A percentile compares a stretch with the other conserved stretches of the same genome.
Evolutionary conservation across 768 basidiomycete species (phyloP).

Genomic region (Filobasidium wieringae): DNA sequence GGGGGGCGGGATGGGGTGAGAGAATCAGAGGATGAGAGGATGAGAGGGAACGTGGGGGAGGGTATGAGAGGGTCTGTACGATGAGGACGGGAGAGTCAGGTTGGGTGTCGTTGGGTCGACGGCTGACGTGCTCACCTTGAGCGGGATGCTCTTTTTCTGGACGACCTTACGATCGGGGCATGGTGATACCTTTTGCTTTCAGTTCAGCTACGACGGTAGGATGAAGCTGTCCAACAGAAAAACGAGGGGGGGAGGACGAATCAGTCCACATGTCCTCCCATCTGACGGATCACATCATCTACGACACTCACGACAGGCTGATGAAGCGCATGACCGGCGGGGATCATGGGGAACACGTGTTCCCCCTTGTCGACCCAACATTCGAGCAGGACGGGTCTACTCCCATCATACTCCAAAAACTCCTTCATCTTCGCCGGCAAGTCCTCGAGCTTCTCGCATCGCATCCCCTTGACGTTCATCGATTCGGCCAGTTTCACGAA

Average conservation of each 20-base stretch:
- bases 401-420: slow-evolving; percentile 85
- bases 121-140: no score
- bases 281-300: neutral
- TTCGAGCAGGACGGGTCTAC: slow-evolving; percentile 80
- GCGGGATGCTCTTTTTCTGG: no score
- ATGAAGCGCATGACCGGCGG: slow-evolving; percentile 87
- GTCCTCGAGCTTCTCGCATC: slow-evolving; percentile 58
- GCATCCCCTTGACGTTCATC: slow-evolving; percentile 86
- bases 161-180: neutral
- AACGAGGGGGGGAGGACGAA: no score
- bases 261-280: neutral
- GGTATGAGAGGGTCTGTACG: no score
- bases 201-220: neutral
- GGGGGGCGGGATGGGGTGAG: no score
- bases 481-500: slow-evolving; percentile 78
- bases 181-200: neutral
- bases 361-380: slow-evolving; percentile 66
- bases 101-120: no score
- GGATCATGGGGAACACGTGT: slow-evolving; percentile 42
- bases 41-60: no score
- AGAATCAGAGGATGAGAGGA: no score
- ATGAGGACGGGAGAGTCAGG: no score
- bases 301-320: slow-evolving; percentile 58
- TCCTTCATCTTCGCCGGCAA: slow-evolving; percentile 95
- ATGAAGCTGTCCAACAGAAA: neutral